phyloP scores from a whole-genome alignment of 2,329 filamentous ascomycete species.

The Pyricularia pennisetigena region DNA sequence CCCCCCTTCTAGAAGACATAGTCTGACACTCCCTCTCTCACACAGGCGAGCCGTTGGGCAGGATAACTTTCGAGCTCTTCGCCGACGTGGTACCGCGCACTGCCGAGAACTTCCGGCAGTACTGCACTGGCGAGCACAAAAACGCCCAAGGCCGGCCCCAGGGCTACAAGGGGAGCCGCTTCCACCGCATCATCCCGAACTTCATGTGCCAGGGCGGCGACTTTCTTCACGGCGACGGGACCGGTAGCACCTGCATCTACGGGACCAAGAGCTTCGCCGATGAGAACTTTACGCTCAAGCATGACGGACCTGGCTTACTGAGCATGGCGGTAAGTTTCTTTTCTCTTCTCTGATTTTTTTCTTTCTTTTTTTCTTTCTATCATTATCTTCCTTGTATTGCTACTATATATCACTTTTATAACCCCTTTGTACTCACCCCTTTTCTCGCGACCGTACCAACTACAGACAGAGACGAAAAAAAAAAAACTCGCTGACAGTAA shows the following conservation, averaged over 20 bases:
- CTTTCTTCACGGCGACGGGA: constrained; percentile 83
- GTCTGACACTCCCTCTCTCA: not conserved
- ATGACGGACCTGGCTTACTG: constrained; percentile 70
- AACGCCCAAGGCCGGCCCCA: constrained; percentile 67
- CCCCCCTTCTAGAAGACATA: not conserved
- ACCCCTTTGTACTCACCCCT: not conserved
- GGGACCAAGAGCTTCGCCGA: constrained; percentile 77
- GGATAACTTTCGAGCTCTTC: constrained; percentile 87
- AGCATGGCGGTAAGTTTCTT: constrained; percentile 74
- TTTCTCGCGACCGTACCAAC: not conserved
- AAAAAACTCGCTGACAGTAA: not conserved
- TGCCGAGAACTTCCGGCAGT: constrained; percentile 93
- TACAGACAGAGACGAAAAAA: not conserved
- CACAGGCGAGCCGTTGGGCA: constrained; percentile 72
- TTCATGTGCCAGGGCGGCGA: constrained; percentile 99
- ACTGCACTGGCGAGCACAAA: constrained; percentile 90
- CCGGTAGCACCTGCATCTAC: constrained; percentile 81
- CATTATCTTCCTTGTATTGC: no score
- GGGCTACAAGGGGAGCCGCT: constrained; percentile 91
- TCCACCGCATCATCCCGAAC: constrained; percentile 88
- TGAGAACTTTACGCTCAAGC: constrained; percentile 77
- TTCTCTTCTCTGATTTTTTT: constrained; percentile 2
- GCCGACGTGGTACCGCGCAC: constrained; percentile 75
- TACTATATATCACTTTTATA: no score
- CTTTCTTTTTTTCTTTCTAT: not conserved